Evolutionary conservation across 345 rosid species (phyloP).

Genomic region (Pugionium dolabratum): DNA sequence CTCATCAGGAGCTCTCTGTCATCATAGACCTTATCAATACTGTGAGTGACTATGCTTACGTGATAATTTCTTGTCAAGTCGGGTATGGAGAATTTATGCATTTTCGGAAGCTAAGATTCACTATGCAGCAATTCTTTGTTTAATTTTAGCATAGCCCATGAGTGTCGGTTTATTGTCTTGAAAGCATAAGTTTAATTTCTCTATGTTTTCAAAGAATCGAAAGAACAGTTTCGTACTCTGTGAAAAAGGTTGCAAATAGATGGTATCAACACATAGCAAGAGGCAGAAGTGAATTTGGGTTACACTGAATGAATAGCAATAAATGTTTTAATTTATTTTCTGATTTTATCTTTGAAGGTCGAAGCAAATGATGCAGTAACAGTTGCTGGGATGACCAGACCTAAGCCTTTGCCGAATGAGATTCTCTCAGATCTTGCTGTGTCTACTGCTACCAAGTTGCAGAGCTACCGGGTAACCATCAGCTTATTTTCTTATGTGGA

Average conservation of each 20-base stretch:
- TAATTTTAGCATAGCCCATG: neutral
- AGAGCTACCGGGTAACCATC: conserved; percentile 68
- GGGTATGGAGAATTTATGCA: no score
- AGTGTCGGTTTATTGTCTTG: neutral
- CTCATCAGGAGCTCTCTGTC: conserved; percentile 91
- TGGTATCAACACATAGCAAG: conserved; percentile 6
- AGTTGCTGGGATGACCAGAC: conserved; percentile 83
- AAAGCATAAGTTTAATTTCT: neutral
- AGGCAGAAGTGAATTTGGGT: neutral
- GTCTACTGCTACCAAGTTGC: conserved; percentile 88
- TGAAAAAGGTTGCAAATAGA: neutral
- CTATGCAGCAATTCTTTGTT: neutral
- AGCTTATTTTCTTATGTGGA: conserved; percentile 18
- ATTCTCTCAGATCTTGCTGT: conserved; percentile 76
- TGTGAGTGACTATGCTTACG: conserved; percentile 49
- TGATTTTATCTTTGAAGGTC: conserved; percentile 49
- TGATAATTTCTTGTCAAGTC: neutral
- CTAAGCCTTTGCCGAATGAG: conserved; percentile 73
- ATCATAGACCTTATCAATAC: conserved; percentile 86
- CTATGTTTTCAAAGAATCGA: neutral
- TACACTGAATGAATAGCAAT: neutral
- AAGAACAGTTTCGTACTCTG: neutral
- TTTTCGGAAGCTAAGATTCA: no score
- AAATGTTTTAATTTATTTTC: neutral
- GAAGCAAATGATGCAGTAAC: conserved; percentile 85